Base-by-base conservation (phyloP, 1,284 basidiomycete genomes). In the Pulveroboletus sp. region DNA sequence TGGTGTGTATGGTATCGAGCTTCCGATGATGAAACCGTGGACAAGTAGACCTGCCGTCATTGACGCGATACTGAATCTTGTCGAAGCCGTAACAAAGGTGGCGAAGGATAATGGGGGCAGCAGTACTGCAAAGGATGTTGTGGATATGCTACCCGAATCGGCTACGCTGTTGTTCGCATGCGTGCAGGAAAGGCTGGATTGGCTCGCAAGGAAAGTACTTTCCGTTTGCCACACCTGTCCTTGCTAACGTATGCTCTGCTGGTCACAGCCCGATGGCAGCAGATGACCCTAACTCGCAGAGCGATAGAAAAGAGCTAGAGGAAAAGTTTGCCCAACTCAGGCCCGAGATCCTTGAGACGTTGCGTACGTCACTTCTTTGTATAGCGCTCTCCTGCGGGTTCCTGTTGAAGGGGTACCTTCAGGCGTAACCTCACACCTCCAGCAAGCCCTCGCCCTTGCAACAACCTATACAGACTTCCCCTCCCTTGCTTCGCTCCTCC, bases 401-500 rank as follows among this genome's bases (percentile, higher is more conserved):
- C 48, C 43, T 36, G 40, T 47, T 45, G 20, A 52, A 5, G 26
- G 12, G 20, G 29, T 18, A 15, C n/a, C 17, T 20, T 86, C n/a
- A 79, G 79, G 50, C 11, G 44, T 61, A 4, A 84, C 86, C 54
- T 88, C 87, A 5, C 81, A 88, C 61, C 79, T 82, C 10, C 78
- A 83, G 35, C 76, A 85, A 48, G 94, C 94, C 0, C 95, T 94
- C 71, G 72, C 77, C 9, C 81, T 97, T 2, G 94, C 94, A 3
- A 93, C 96, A 66, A 80, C 89, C 61, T 94, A 95, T 70, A 80
- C 80, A 25, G 94, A 97, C 71, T 97, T 91, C 75, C 77, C 82
- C 15, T 91, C 85, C 36, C 81, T 98, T 11, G 92, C 90, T 22
- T 84, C 88, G 42, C 80, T 98, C 6, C 94, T 91, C 72, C 85